Evolutionary conservation across 345 rosid species (phyloP), one percentile per base, ranked within the genome.

Genomic region (Gossypium thurberi): DNA sequence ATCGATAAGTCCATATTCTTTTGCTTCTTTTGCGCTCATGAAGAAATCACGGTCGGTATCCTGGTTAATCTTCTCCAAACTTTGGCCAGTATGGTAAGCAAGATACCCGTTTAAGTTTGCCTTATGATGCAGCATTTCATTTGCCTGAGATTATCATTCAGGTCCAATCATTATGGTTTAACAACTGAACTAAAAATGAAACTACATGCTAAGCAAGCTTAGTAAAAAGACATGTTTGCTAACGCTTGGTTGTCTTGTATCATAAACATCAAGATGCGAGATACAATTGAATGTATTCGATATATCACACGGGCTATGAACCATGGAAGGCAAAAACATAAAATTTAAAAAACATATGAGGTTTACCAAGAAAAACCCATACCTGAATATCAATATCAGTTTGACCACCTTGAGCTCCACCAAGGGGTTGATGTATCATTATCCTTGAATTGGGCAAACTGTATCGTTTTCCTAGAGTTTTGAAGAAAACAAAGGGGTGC

Each of bases 351-450:
- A 25, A 25, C n/a, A 48, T 48, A 8, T 2, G 43, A 28, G 43
- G 23, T 50, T 50, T 50, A 15, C 25, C 40, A 17, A 68, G 72
- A 56, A 52, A 33, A 25, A 72, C 15, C 15, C 74, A 37, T 71
- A 95, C 99, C 98, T 92, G 99, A 79, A 91, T 85, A 68, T 88
- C 96, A 3, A 95, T 86, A 74, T 95, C 99, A 58, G 96, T 83
- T 74, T 89, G 96, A 67, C 85, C 84, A 77, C 99, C 99, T 81
- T 92, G 98, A 81, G 90, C 98, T 80, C 97, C 98, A 78, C 97
- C 99, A 70, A 92, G 92, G 56, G 99, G 99, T 79, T 95, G 97
- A 85, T 95, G 99, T 84, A 92, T 95, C 98, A 95, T 95, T 78
- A 95, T 92, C 85, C 99, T 89, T 69, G 99, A 88, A 85, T 89